These are phyloP conservation scores for Pichia ethanolica DNA, from an alignment of 805 yeast genomes.

Conservation along the genomic window DNA sequence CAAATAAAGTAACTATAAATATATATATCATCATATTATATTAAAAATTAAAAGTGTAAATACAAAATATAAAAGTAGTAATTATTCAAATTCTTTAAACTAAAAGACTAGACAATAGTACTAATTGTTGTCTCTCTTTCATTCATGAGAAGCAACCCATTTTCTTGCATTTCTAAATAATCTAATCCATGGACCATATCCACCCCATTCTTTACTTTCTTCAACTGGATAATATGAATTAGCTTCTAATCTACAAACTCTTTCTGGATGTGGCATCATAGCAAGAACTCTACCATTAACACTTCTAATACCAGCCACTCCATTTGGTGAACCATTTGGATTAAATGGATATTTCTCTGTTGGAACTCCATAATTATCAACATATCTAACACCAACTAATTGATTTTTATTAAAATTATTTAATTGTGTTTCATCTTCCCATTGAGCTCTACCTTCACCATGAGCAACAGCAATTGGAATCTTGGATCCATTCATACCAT, in stretches of 20 bases:
- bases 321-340: slow-evolving; percentile 93
- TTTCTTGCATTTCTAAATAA: slow-evolving; percentile 87
- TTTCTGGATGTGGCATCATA: slow-evolving; percentile 99
- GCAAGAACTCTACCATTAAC: slow-evolving; percentile 94
- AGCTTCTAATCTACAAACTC: slow-evolving; percentile 79
- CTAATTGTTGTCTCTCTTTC: not conserved
- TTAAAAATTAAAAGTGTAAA: too few species aligned
- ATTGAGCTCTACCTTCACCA: slow-evolving; percentile 93
- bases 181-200: slow-evolving; percentile 92
- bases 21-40: too few species aligned
- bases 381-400: slow-evolving; percentile 65
- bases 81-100: too few species aligned
- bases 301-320: slow-evolving; percentile 85
- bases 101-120: too few species aligned
- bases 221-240: slow-evolving; percentile 82
- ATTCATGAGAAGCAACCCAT: slow-evolving; percentile 56
- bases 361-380: slow-evolving; percentile 82
- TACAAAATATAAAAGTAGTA: too few species aligned
- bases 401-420: slow-evolving; percentile 43
- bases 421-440: slow-evolving; percentile 39
- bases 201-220: slow-evolving; percentile 60
- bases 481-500: slow-evolving; percentile 88
- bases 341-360: slow-evolving; percentile 86
- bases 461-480: slow-evolving; percentile 97
- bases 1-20: too few species aligned